Base-by-base conservation (phyloP, 345 rosid genomes). In the Populus tremula region DNA sequence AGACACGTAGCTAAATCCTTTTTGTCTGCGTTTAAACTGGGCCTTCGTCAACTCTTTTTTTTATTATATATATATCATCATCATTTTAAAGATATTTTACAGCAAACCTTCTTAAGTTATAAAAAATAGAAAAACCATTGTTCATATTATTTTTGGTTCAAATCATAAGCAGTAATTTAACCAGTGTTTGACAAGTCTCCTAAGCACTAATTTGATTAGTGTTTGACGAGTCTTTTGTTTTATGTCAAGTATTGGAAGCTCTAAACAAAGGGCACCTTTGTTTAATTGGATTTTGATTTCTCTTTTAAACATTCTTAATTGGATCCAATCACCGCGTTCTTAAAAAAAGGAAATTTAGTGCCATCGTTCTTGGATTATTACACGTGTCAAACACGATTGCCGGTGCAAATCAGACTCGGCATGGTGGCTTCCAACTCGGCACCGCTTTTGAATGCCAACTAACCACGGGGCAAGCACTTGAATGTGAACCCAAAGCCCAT, bases 341-440 rank as follows among this genome's bases (percentile, higher is more conserved):
- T 69, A 1, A 67, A 29, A 41, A 0, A 14, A 23, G 36, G 36
- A 33, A 33, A 33, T 33, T 33, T 33, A 35, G 49, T 14, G 35
- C 61, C 72, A 35, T 79, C 39, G 29, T 31, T 25, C 4, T 36
- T 25, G 16, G 25, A 17, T 59, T n/a, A 18, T 16, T 2, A 35
- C 86, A 70, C 83, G 71, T 80, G 73, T 54, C 73, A 12, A 0
- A 61, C 41, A 4, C 1, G 50, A 38, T 70, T 82, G 74, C 70
- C 36, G 29, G 0, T 38, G 1, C 3, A 7, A 23, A 25, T 47
- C 74, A 16, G 56, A 43, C 27, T 75, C 18, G 64, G 53, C 66
- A 10, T 56, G 31, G 78, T 81, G 86, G 64, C 11, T 67, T 18
- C 87, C 86, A 78, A 45, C 84, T 76, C 43, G 68, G 83, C 77